Evolutionary conservation across 768 basidiomycete species (phyloP).

Genomic region (Hortiboletus campestris): DNA sequence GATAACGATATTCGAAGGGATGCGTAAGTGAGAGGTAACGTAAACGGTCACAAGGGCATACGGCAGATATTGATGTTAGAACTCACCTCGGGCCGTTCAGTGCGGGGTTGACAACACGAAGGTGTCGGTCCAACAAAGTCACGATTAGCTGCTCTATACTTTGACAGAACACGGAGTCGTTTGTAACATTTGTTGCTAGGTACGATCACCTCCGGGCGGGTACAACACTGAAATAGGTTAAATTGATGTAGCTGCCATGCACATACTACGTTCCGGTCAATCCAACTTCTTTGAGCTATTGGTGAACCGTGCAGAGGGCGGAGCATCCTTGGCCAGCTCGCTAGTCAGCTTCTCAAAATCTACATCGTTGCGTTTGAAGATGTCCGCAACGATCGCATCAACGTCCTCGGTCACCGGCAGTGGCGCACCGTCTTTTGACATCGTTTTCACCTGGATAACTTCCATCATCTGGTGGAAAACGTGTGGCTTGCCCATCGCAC

Average conservation of each 20-base stretch:
- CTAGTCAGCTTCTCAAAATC: constrained; percentile 31
- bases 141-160: background rate
- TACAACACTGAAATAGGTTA: background rate
- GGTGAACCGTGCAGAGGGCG: constrained; percentile 22
- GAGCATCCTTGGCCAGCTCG: constrained; percentile 20
- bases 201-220: background rate
- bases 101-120: background rate
- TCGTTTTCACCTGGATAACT: constrained; percentile 31
- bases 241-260: background rate
- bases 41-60: constrained; percentile 4
- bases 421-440: constrained; percentile 22
- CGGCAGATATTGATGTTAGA: no score
- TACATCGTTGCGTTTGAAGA: constrained; percentile 30
- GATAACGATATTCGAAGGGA: background rate
- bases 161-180: background rate
- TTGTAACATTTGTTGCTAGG: background rate
- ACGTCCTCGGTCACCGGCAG: constrained; percentile 31
- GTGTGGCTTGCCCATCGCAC: constrained; percentile 29
- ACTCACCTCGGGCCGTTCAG: background rate
- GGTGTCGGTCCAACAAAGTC: background rate
- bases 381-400: constrained; percentile 31
- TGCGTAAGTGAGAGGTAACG: constrained; percentile 4
- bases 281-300: constrained; percentile 29
- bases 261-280: constrained; percentile 14
- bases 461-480: constrained; percentile 35